Evolutionary conservation across 768 basidiomycete genomes (phyloP).

Genomic region (Trichaptum fuscoviolaceum): DNA sequence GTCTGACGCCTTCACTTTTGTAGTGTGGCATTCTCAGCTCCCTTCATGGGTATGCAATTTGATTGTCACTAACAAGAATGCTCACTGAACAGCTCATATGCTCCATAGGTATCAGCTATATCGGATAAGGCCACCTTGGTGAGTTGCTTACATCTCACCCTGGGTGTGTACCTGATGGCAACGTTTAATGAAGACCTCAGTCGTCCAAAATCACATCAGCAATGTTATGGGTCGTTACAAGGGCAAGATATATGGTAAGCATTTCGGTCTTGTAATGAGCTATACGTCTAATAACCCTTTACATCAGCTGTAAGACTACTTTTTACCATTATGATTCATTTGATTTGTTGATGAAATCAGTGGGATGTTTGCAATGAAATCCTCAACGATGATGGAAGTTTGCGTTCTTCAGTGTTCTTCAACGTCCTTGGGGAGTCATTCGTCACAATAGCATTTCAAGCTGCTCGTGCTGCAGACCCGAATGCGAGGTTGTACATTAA

Average conservation of each 20-base stretch:
- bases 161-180: neutral
- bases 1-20: neutral
- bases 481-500: slow-evolving; percentile 43
- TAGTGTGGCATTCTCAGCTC: slow-evolving; percentile 34
- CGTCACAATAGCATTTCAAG: slow-evolving; percentile 46
- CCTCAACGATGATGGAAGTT: slow-evolving; percentile 46
- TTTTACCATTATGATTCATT: slow-evolving; percentile 27
- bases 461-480: slow-evolving; percentile 44
- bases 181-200: slow-evolving; percentile 22
- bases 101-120: slow-evolving; percentile 20
- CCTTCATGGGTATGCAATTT: slow-evolving; percentile 32
- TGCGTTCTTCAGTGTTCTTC: slow-evolving; percentile 42
- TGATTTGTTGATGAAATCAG: slow-evolving; percentile 1
- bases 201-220: slow-evolving; percentile 43
- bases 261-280: slow-evolving; percentile 20
- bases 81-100: neutral
- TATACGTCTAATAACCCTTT: neutral
- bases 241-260: slow-evolving; percentile 44
- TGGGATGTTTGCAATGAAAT: slow-evolving; percentile 32
- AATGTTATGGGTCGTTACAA: slow-evolving; percentile 41
- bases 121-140: slow-evolving; percentile 30
- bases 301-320: neutral
- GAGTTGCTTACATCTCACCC: neutral
- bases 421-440: slow-evolving; percentile 46
- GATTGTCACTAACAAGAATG: neutral